Conservation (phyloP, 176 grass and related monocot genomes). For the Cymbopogon citratus region DNA sequence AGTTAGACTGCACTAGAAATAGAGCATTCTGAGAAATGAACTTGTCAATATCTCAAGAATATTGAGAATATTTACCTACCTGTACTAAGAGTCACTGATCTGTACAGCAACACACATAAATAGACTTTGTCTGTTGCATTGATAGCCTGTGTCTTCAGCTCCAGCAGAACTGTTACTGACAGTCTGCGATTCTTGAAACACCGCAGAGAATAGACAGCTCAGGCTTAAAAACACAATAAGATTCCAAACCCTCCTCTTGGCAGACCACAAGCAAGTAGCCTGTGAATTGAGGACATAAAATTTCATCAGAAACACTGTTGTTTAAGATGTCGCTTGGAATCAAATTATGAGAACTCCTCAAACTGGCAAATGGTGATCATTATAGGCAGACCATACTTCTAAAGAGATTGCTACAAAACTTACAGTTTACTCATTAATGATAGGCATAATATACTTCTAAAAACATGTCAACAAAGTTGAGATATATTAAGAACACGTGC, state of each 20-base stretch:
- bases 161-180: slow-evolving; percentile 22
- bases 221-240: slow-evolving; percentile 17
- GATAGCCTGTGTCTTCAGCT: slow-evolving; percentile 34
- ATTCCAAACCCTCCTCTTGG: slow-evolving; percentile 35
- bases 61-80: slow-evolving; percentile 53
- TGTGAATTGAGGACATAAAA: not conserved
- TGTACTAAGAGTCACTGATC: slow-evolving; percentile 28
- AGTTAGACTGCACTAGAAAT: not conserved
- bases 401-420: not conserved
- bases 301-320: slow-evolving; percentile 15
- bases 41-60: slow-evolving; percentile 17
- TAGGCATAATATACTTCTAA: not conserved
- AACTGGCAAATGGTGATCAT: not conserved
- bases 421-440: not conserved
- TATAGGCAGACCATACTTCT: not conserved
- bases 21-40: slow-evolving; percentile 11
- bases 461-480: not conserved
- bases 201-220: slow-evolving; percentile 26
- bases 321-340: not conserved
- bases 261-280: not conserved
- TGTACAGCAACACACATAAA: slow-evolving; percentile 32
- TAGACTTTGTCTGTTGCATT: slow-evolving; percentile 29
- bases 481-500: not conserved
- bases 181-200: slow-evolving; percentile 25
- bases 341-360: slow-evolving; percentile 8